phyloP scores from a whole-genome alignment of 169 alveolate genomes.

The Eimeria sp. region DNA sequence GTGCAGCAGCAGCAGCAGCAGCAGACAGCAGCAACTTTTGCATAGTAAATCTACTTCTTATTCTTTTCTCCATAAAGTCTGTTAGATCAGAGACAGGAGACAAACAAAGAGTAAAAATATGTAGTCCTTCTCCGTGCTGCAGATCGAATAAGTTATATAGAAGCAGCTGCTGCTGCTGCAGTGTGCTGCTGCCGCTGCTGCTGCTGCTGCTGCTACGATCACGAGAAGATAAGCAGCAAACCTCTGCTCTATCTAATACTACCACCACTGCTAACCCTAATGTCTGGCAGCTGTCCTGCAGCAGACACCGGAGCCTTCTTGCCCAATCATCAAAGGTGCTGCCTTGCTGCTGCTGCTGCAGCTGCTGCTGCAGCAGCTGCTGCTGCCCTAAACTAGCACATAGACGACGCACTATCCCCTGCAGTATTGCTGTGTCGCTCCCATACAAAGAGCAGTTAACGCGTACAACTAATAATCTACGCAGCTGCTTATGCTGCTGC shows the following conservation, averaged over 20 bases:
- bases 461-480: constrained; percentile 62
- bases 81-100: constrained; percentile 68
- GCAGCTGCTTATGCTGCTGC: too few species aligned
- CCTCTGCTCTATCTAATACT: constrained; percentile 70
- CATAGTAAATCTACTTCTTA: constrained; percentile 74
- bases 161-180: constrained; percentile 66
- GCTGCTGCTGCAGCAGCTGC: constrained; percentile 44
- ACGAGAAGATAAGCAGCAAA: constrained; percentile 49
- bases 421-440: constrained; percentile 67
- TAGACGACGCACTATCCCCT: constrained; percentile 69
- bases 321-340: constrained; percentile 56
- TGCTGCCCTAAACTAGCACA: constrained; percentile 21
- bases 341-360: constrained; percentile 33
- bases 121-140: constrained; percentile 70
- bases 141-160: constrained; percentile 75
- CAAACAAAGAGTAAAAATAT: constrained; percentile 65
- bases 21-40: constrained; percentile 12
- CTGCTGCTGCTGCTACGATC: neutral
- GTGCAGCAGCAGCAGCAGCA: constrained; percentile 7
- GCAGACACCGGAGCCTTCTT: constrained; percentile 9
- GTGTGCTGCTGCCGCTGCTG: too few species aligned
- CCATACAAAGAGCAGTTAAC: constrained; percentile 57
- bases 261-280: constrained; percentile 67
- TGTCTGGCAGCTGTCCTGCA: constrained; percentile 55
- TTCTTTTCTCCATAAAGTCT: constrained; percentile 74